A percentile compares a stretch with the other conserved stretches of the same genome.
These are phyloP conservation scores for Agapanthus africanus DNA, from an alignment of 106 monocot genomes.

Conservation along the genomic window DNA sequence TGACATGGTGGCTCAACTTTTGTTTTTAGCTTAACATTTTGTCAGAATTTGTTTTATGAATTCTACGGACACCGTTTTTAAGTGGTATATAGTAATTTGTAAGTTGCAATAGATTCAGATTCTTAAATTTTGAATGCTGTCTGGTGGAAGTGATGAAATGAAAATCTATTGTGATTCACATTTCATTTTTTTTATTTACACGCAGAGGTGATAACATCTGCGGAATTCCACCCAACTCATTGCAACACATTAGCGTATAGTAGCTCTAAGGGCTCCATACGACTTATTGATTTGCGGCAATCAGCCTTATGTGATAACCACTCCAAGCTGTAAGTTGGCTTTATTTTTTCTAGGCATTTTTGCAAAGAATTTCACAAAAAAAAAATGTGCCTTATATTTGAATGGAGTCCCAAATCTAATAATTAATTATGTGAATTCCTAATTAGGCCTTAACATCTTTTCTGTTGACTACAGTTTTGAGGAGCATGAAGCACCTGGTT, in stretches of 20 bases:
- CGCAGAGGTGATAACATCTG: conserved; percentile 99
- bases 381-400: neutral
- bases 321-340: conserved; percentile 58
- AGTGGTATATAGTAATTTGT: no score
- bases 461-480: conserved; percentile 80
- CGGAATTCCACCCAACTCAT: conserved; percentile 90
- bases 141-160: no score
- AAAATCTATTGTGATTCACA: no score
- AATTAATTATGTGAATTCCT: neutral
- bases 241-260: conserved; percentile 97
- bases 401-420: neutral
- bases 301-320: conserved; percentile 91
- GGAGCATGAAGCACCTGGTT: conserved; percentile 78
- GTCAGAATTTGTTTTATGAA: no score
- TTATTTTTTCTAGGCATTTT: neutral
- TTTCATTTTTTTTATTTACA: no score
- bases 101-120: neutral
- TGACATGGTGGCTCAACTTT: no score
- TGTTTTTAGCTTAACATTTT: no score
- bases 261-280: conserved; percentile 95
- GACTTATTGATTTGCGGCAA: conserved; percentile 95
- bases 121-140: no score
- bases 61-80: no score
- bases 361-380: neutral
- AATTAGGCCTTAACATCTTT: no score